Base-by-base conservation (phyloP, 805 yeast species). In the Pichia nakasei region DNA sequence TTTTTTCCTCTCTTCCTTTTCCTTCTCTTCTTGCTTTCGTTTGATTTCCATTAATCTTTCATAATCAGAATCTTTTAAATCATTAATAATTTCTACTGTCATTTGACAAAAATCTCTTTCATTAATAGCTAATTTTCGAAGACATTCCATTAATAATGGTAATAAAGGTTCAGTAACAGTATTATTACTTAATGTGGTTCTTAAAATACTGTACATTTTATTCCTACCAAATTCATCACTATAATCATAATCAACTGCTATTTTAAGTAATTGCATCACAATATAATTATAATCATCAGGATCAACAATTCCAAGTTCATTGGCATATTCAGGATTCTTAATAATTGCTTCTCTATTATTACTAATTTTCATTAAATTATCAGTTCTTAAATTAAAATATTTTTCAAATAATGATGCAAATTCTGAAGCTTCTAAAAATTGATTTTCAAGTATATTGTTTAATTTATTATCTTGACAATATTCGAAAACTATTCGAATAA, bases 161-260 rank as follows among this genome's bases (percentile, higher is more conserved):
- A 78, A 70, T 26, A 80, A 65, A 7, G 64, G 57, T 45, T 77
- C 86, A 2, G 76, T 61, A 22, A 84, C 65, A 15, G 72, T 67
- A 42, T 77, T 82, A 35, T 74, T 70, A 1, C 80, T 70, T 45
- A 83, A 64, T n/a, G 80, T 67, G 20, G 76, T 67, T 65, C 86
- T 70, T 5, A 80, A 62, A 2, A 76, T 69, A 26, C 68, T 72
- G 34, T 84, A 64, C 76, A 87, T 78, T 37, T 78, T 78, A 59
- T 95, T 73, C 56, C 96, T 75, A 19, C 97, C 96, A 38, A 84
- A 75, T 60, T 89, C 96, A 65, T 93, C 97, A 53, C 87, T 82
- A 55, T 78, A 87, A 59, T 93, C 97, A 56, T 82, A 83, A 33
- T 76, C 75, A 24, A 73, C 73, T 0, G 89, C 81, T 22, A 86